Percentiles rank a stretch among this genome's conserved stretches.
Conservation (phyloP, 106 monocot species). For the Narthecium ossifragum region DNA sequence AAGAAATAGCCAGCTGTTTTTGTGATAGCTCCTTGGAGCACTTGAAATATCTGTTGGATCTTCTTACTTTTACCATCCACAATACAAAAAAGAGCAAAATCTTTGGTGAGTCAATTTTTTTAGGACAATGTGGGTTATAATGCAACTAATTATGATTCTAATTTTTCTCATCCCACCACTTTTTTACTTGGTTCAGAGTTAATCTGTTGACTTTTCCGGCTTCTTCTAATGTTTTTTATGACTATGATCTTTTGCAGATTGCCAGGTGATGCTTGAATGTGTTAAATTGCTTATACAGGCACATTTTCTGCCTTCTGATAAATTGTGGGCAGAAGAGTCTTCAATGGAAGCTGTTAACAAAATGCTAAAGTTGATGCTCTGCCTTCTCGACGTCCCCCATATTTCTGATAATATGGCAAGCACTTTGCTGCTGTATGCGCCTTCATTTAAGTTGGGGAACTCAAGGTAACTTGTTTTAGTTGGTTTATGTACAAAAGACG, state of each 20-base stretch:
- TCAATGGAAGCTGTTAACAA: conserved; percentile 29
- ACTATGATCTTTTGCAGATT: conserved; percentile 54
- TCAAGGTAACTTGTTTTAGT: conserved; percentile 47
- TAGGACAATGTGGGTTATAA: background rate
- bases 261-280: conserved; percentile 31
- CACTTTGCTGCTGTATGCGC: conserved; percentile 37
- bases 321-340: conserved; percentile 16
- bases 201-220: background rate
- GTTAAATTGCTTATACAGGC: conserved; percentile 44
- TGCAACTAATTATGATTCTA: too few relatives aligned
- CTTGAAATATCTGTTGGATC: conserved; percentile 38
- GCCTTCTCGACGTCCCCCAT: conserved; percentile 51
- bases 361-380: conserved; percentile 53
- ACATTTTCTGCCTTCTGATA: conserved; percentile 31
- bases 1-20: conserved; percentile 28
- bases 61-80: conserved; percentile 43
- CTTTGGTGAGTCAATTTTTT: conserved; percentile 42
- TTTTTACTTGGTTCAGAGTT: background rate
- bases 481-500: too few relatives aligned
- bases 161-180: too few relatives aligned
- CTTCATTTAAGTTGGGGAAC: conserved; percentile 52
- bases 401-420: conserved; percentile 28
- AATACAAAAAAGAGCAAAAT: conserved; percentile 20
- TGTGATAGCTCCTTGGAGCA: conserved; percentile 27
- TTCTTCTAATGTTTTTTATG: conserved; percentile 1